Percentiles rank a stretch among this genome's conserved stretches.
These are phyloP conservation scores for Acarospora socialis DNA, from an alignment of 2,329 filamentous ascomycete species.

Conservation along the genomic window DNA sequence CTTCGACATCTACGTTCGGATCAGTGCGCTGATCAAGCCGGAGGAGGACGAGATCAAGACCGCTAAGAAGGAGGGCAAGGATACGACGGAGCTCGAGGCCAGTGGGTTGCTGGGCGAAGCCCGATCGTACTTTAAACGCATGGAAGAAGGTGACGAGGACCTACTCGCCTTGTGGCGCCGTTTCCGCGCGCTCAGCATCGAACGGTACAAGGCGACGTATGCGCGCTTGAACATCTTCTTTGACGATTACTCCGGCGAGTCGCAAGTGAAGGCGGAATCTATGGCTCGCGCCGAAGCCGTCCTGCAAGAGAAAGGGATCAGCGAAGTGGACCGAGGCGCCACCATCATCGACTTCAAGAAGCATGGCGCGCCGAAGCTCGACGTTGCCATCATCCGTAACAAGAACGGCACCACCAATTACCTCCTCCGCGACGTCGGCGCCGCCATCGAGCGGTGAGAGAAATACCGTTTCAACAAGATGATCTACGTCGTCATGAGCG, in stretches of 20 bases:
- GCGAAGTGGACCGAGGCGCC: slow-evolving; percentile 50
- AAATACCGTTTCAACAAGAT: slow-evolving; percentile 51
- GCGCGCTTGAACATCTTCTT: slow-evolving; percentile 50
- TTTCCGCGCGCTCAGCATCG: slow-evolving; percentile 49
- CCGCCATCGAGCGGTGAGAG: slow-evolving; percentile 47
- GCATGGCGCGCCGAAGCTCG: slow-evolving; percentile 54
- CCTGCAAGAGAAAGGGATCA: slow-evolving; percentile 45
- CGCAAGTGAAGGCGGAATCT: slow-evolving; percentile 47
- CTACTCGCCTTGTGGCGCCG: slow-evolving; percentile 48
- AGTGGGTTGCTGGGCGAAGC: slow-evolving; percentile 35
- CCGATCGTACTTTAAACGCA: slow-evolving; percentile 51
- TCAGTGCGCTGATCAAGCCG: slow-evolving; percentile 43
- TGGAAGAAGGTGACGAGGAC: slow-evolving; percentile 47
- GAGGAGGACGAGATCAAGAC: slow-evolving; percentile 36
- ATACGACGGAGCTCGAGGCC: slow-evolving; percentile 34
- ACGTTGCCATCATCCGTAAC: slow-evolving; percentile 51
- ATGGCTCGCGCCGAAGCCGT: slow-evolving; percentile 45
- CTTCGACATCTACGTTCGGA: slow-evolving; percentile 52
- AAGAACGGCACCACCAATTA: slow-evolving; percentile 55
- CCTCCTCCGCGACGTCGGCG: slow-evolving; percentile 54
- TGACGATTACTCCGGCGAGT: slow-evolving; percentile 56
- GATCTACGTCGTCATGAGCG: slow-evolving; percentile 51
- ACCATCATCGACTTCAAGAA: slow-evolving; percentile 57
- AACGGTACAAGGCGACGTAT: slow-evolving; percentile 51
- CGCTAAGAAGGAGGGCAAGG: slow-evolving; percentile 35